phyloP scores from a whole-genome alignment of 78 protist species.

The Dictyostelium discoideum region DNA sequence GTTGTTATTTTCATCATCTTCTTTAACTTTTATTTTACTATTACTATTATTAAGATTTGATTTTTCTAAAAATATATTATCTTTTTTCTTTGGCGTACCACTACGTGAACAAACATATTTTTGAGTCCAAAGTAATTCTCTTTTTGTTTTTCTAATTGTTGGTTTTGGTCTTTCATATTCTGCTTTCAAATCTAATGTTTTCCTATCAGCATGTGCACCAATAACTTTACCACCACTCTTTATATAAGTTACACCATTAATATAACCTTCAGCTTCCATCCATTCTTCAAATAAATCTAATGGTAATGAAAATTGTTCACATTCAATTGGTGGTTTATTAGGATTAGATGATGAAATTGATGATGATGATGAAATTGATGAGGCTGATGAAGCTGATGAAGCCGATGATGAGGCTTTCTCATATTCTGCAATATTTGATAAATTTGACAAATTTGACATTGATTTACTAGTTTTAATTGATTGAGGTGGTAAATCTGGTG shows the following conservation, averaged over 20 bases:
- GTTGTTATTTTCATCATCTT: background rate
- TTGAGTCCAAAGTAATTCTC: slow-evolving; percentile 72
- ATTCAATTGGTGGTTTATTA: slow-evolving; percentile 13
- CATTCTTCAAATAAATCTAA: slow-evolving; percentile 57
- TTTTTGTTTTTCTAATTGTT: slow-evolving; percentile 41
- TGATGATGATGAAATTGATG: no score
- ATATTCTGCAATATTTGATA: background rate
- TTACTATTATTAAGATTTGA: background rate
- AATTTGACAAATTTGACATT: background rate
- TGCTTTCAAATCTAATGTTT: slow-evolving; percentile 51
- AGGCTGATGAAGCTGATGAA: background rate
- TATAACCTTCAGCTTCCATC: slow-evolving; percentile 72
- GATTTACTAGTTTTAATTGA: background rate
- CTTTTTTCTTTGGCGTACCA: slow-evolving; percentile 6
- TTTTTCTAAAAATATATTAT: background rate
- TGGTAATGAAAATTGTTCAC: slow-evolving; percentile 63
- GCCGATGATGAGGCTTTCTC: background rate
- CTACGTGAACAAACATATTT: slow-evolving; percentile 65
- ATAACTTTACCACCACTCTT: slow-evolving; percentile 74
- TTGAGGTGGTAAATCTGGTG: background rate
- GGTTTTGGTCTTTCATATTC: slow-evolving; percentile 41
- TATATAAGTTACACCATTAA: slow-evolving; percentile 45
- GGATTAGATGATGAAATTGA: background rate
- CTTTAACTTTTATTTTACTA: background rate
- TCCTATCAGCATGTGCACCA: slow-evolving; percentile 79